Evolutionary conservation across 163 green algal species (phyloP), one percentile per base, ranked within the genome.

Genomic region (Chlorella variabilis): DNA sequence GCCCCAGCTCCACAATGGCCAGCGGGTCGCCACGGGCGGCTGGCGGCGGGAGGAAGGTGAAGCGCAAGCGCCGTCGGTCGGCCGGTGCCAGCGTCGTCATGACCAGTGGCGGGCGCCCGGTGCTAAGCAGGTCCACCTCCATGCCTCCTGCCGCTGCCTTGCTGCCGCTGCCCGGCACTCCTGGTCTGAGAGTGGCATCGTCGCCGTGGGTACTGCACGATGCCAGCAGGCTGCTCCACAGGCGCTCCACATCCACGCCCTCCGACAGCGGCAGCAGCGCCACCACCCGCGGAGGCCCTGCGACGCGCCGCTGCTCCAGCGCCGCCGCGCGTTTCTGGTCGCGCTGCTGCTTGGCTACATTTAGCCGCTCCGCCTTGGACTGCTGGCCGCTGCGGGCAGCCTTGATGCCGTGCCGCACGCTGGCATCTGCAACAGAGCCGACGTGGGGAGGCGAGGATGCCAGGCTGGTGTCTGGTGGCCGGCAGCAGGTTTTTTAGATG

Each of bases 181-280:
- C 70, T 25, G 33, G 58, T 67, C 27, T 51, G 5, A 51, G 45
- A 61, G 69, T 45, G 59, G 34, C 39, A 8, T 78, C 65, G 51
- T 11, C 27, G 69, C 18, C 5, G 17, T 27, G 27, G 23, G 74
- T 41, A 18, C 63, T 65, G 75, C 82, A 90, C 9, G 87, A 87
- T 7, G 76, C 77, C 27, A 92, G 59, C 21, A 95, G 85, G 56
- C 65, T 68, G 8, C 51, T 20, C 89, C 87, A 95, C 23, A 94
- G 71, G 0, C 41, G 38, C 0, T 56, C 9, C 68, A 89, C 77
- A 69, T 96, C 88, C 25, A 91, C 89, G 4, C 87, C 86, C 33
- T 71, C 58, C 33, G 88, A 92, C 4, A 97, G 77, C 0, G 92
- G 93, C 61, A 97, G 89, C 76, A 97, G 31, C 0, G 84, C 89